Evolutionary conservation across 2,329 filamentous ascomycete genomes (phyloP).

Genomic region (Botrytis byssoidea): DNA sequence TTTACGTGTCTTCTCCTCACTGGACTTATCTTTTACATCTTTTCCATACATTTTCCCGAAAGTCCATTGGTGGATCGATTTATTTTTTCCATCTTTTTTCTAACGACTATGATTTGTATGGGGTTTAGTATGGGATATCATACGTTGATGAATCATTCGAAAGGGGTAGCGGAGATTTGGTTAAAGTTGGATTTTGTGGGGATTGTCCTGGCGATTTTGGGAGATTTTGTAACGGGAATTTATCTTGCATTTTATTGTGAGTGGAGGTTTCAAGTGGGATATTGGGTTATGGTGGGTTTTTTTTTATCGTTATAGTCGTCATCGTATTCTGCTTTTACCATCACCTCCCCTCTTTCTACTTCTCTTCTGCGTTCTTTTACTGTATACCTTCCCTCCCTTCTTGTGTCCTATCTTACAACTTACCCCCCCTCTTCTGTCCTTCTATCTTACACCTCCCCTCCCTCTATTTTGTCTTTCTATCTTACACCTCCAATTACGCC

Average conservation of each 20-base stretch:
- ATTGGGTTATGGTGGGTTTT: slow-evolving; percentile 17
- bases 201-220: slow-evolving; percentile 18
- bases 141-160: slow-evolving; percentile 19
- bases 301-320: background rate
- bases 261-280: background rate
- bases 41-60: background rate
- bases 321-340: background rate
- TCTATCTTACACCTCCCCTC: no score
- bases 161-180: background rate
- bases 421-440: no score
- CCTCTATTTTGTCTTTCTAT: no score
- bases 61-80: background rate
- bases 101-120: background rate
- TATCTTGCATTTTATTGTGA: slow-evolving; percentile 21
- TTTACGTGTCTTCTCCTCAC: background rate
- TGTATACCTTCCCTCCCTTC: no score
- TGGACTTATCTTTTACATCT: slow-evolving; percentile 4
- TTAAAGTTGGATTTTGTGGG: slow-evolving; percentile 19
- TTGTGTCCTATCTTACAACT: no score
- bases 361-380: no score
- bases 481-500: no score
- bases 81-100: slow-evolving; percentile 9
- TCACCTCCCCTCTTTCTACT: no score
- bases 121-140: slow-evolving; percentile 16
- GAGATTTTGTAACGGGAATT: slow-evolving; percentile 13